phyloP scores from a whole-genome alignment of 1,284 basidiomycete genomes.

The Ustilago bromivora region DNA sequence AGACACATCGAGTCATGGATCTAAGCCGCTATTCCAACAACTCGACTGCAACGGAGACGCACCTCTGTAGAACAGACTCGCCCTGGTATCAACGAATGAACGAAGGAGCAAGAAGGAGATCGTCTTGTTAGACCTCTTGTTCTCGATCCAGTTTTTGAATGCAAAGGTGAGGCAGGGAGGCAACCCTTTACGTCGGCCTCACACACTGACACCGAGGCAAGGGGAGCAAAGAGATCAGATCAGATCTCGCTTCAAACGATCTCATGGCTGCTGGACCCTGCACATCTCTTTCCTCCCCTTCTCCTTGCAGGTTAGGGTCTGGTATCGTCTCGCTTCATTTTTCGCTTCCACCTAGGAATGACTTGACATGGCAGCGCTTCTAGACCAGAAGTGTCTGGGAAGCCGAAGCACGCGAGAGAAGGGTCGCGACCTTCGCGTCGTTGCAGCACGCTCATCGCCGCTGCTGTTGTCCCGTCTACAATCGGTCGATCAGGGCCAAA shows the following conservation, averaged over 20 bases:
- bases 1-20: background rate
- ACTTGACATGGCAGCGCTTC: background rate
- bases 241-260: slow-evolving; percentile 6
- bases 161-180: slow-evolving; percentile 13
- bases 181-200: slow-evolving; percentile 33
- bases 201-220: slow-evolving; percentile 34
- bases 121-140: background rate
- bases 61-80: background rate
- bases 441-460: no score
- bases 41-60: background rate
- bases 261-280: slow-evolving; percentile 16
- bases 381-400: background rate
- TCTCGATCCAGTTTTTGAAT: background rate
- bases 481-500: slow-evolving; percentile 4
- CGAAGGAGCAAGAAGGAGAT: background rate
- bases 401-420: background rate
- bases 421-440: background rate
- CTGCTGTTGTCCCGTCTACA: slow-evolving; percentile 2
- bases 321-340: slow-evolving; percentile 1
- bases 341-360: background rate
- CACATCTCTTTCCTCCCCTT: slow-evolving; percentile 8
- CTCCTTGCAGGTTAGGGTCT: slow-evolving; percentile 6
- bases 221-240: slow-evolving; percentile 6
- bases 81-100: background rate
- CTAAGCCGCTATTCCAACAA: background rate